Base-by-base conservation (phyloP, 2,329 filamentous ascomycete genomes). In the Paracoccidioides brasiliensis region DNA sequence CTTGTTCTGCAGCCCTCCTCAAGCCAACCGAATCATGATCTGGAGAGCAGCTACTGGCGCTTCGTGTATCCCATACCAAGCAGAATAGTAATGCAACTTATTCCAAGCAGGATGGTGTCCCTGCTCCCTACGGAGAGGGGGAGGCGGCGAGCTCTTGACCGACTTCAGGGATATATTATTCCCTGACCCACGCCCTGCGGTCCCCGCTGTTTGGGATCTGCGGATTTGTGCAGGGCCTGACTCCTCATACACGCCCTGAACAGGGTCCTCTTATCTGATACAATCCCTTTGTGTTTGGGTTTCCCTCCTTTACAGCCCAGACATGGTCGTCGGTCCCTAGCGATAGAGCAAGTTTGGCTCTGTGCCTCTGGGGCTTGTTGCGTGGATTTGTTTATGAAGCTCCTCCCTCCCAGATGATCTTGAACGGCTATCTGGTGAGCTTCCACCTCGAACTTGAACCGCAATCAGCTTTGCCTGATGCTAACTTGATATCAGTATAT, bases 271-370 rank as follows among this genome's bases (percentile, higher is more conserved):
- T 41, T 52, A 40, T 12, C 3, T 40, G 15, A 33, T 51, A 51
- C 22, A n/a, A 40, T 22, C 35, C n/a, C 22, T 41, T 51, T 52
- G 38, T 52, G 49, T 41, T 52, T 52, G 49, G 49, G 49, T 41
- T 52, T 42, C 49, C 33, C 32, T 41, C 49, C 49, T 41, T 52
- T 32, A 32, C 35, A 52, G n/a, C 35, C 38, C 49, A 52, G 49
- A 52, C 49, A 52, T 52, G 49, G 6, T 52, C 35, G 35, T 38
- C 37, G 35, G 40, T 52, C 28, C 30, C 41, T 41, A 12, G 49
- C 32, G 15, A 30, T 32, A 52, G 49, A 41, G 49, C 49, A 52
- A 32, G 15, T 9, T 42, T 52, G n/a, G 46, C 46, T 49, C 46
- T 37, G 46, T 42, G 6, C 22, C 49, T 41, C 35, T 22, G 40